These are phyloP conservation scores for Leccinum incarnatum DNA, from an alignment of 768 basidiomycete genomes.

Conservation along the genomic window DNA sequence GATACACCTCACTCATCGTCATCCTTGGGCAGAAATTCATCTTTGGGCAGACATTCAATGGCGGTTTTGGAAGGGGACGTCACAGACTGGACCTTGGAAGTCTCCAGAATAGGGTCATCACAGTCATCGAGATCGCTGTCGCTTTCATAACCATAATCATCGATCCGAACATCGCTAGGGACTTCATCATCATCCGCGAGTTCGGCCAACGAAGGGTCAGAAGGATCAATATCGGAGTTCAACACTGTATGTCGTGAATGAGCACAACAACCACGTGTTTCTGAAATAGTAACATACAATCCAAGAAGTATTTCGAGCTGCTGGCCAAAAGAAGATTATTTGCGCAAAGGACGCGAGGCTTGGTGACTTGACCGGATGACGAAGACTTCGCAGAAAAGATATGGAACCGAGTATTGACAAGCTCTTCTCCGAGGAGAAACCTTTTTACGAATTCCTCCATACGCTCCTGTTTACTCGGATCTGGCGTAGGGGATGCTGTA, in stretches of 20 bases:
- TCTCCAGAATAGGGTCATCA: neutral
- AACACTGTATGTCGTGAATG: conserved; percentile 7
- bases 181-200: conserved; percentile 9
- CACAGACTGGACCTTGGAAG: neutral
- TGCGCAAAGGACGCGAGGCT: conserved; percentile 25
- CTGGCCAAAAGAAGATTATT: conserved; percentile 29
- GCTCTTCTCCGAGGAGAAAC: conserved; percentile 27
- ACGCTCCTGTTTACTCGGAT: conserved; percentile 9
- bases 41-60: neutral
- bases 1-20: conserved; percentile 6
- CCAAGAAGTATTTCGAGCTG: conserved; percentile 26
- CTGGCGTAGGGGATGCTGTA: neutral
- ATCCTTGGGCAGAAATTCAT: conserved; percentile 5
- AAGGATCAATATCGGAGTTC: conserved; percentile 1
- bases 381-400: conserved; percentile 19
- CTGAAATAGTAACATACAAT: conserved; percentile 13
- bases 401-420: conserved; percentile 33
- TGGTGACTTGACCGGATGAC: conserved; percentile 6
- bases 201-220: conserved; percentile 11
- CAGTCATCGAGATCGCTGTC: conserved; percentile 34
- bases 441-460: conserved; percentile 23
- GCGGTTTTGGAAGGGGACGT: neutral
- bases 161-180: conserved; percentile 5
- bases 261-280: neutral
- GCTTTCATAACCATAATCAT: conserved; percentile 30